Conservation (phyloP, 176 grass and related monocot species). For the Melocanna baccifera region DNA sequence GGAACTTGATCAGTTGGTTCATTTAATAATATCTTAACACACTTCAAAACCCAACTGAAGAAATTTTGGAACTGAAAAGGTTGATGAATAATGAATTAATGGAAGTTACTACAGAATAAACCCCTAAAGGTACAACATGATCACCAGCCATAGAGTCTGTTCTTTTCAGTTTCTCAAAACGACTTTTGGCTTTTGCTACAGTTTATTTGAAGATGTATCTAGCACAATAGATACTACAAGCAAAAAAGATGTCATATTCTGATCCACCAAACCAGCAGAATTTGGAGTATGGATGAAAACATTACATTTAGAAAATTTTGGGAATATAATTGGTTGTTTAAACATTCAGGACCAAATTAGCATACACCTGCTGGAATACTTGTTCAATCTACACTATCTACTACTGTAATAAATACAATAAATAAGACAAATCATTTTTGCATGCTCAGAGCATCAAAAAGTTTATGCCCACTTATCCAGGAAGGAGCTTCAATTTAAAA, state of each 20-base stretch:
- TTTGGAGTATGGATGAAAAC: neutral
- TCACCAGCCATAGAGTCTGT: slow-evolving; percentile 15
- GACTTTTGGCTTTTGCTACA: too few relatives aligned
- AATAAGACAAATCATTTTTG: neutral
- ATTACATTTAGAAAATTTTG: neutral
- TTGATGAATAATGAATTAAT: neutral
- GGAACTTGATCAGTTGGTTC: slow-evolving; percentile 81
- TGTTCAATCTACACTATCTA: neutral
- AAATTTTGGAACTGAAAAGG: slow-evolving; percentile 95
- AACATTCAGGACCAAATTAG: slow-evolving; percentile 4
- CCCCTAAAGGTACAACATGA: slow-evolving; percentile 4
- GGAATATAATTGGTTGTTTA: neutral
- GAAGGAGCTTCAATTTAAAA: slow-evolving; percentile 21
- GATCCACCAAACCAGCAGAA: neutral
- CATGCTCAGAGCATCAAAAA: neutral
- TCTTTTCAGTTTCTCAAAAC: too few relatives aligned
- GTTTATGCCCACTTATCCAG: neutral
- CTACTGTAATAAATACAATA: neutral
- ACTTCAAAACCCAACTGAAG: slow-evolving; percentile 91
- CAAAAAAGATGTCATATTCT: neutral
- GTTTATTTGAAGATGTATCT: neutral
- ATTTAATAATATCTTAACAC: slow-evolving; percentile 77
- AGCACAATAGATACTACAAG: neutral
- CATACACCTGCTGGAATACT: neutral
- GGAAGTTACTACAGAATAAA: slow-evolving; percentile 44